Evolutionary conservation across 2,329 filamentous ascomycete species (phyloP).

Genomic region (Aspergillus pseudoterreus): DNA sequence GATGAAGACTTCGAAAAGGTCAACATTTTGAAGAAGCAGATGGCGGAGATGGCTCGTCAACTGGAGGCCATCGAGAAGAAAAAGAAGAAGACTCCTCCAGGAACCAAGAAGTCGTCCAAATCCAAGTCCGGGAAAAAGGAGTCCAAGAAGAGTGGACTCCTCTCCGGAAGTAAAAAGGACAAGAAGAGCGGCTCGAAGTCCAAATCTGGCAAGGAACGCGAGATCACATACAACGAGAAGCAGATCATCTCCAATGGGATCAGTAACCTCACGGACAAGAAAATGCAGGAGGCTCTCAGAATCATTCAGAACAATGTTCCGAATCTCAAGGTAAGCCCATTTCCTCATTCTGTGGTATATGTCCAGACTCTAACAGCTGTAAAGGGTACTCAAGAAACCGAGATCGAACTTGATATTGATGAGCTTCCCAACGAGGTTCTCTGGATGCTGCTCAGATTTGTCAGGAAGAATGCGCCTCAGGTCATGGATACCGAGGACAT

Average conservation of each 20-base stretch:
- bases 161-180: slow-evolving; percentile 56
- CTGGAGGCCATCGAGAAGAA: slow-evolving; percentile 54
- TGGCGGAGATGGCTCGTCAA: slow-evolving; percentile 70
- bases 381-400: slow-evolving; percentile 43
- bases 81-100: slow-evolving; percentile 57
- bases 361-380: slow-evolving; percentile 8
- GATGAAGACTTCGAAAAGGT: slow-evolving; percentile 63
- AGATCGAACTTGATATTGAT: slow-evolving; percentile 48
- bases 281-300: slow-evolving; percentile 75
- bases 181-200: slow-evolving; percentile 41
- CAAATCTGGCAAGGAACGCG: slow-evolving; percentile 54
- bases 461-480: slow-evolving; percentile 45
- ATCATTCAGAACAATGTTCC: slow-evolving; percentile 85
- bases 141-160: slow-evolving; percentile 33
- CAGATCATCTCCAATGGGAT: slow-evolving; percentile 86
- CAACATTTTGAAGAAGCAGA: slow-evolving; percentile 63
- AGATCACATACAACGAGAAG: slow-evolving; percentile 77
- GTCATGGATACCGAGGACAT: slow-evolving; percentile 42
- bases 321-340: slow-evolving; percentile 57
- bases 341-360: neutral
- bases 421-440: slow-evolving; percentile 47
- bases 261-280: slow-evolving; percentile 71
- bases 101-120: slow-evolving; percentile 47
- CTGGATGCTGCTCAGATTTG: slow-evolving; percentile 43
- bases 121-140: slow-evolving; percentile 27